A percentile compares a stretch with the other conserved stretches of the same genome.
Evolutionary conservation across 2,329 filamentous ascomycete species (phyloP).

Genomic region (Ophiosphaerella herpotricha): DNA sequence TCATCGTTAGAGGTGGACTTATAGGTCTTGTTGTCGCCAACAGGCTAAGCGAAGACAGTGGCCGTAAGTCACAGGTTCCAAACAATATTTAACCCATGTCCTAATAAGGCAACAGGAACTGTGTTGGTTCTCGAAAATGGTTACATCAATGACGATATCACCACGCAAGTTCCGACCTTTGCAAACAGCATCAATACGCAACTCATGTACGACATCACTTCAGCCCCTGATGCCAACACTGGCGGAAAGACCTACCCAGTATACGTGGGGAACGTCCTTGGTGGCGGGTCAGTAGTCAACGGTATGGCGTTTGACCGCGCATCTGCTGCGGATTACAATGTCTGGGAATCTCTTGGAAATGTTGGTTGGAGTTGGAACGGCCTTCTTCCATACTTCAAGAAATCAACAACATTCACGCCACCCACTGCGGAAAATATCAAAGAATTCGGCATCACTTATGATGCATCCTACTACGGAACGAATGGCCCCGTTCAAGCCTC

Average conservation of each 20-base stretch:
- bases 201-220: constrained; percentile 32
- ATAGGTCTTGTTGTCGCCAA: constrained; percentile 38
- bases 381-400: constrained; percentile 39
- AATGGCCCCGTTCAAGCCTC: constrained; percentile 31
- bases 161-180: constrained; percentile 26
- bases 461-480: constrained; percentile 28
- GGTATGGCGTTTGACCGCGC: constrained; percentile 47
- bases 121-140: constrained; percentile 38
- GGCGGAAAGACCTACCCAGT: constrained; percentile 18
- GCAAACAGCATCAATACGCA: constrained; percentile 27
- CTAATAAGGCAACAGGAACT: constrained; percentile 19
- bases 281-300: constrained; percentile 46
- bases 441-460: constrained; percentile 31
- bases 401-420: constrained; percentile 32
- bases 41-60: constrained; percentile 33
- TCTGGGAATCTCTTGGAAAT: constrained; percentile 64
- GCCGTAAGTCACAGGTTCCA: constrained; percentile 11
- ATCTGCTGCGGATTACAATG: constrained; percentile 50
- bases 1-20: constrained; percentile 38
- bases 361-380: constrained; percentile 47
- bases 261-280: constrained; percentile 35
- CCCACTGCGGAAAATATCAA: constrained; percentile 11
- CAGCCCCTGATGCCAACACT: constrained; percentile 22
- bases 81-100: background rate
- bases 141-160: constrained; percentile 24